These are phyloP conservation scores for Tarenaya hassleriana DNA, from an alignment of 345 rosid species.

Conservation along the genomic window DNA sequence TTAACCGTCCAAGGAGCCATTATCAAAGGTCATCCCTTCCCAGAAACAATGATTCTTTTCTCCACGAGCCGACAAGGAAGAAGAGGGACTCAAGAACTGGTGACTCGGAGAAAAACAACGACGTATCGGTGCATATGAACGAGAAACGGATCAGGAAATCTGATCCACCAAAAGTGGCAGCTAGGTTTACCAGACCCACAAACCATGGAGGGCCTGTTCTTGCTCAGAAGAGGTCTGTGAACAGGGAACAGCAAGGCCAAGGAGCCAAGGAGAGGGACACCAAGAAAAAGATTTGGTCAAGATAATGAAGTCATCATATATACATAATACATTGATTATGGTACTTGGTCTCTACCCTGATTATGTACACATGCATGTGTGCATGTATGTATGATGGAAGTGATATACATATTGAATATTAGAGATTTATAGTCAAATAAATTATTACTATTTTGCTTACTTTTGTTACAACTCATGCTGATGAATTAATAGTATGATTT, in stretches of 20 bases:
- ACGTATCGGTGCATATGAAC: constrained; percentile 25
- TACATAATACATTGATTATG: neutral
- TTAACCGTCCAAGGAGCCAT: no score
- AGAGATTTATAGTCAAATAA: no score
- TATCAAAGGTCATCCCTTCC: constrained; percentile 29
- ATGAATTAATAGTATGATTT: no score
- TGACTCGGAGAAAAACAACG: constrained; percentile 61
- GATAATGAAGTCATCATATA: no score
- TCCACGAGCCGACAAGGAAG: constrained; percentile 38
- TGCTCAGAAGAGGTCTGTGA: constrained; percentile 39
- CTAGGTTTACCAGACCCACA: constrained; percentile 44
- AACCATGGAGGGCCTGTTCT: constrained; percentile 40
- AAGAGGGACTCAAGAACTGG: constrained; percentile 67
- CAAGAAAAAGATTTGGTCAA: constrained; percentile 83
- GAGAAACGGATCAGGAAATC: constrained; percentile 65
- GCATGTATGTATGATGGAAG: no score
- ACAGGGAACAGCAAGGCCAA: constrained; percentile 45
- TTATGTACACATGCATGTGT: no score
- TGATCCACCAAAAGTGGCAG: constrained; percentile 59
- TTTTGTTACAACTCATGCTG: no score
- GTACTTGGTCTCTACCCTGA: no score
- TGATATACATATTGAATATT: no score
- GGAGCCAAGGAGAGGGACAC: constrained; percentile 54
- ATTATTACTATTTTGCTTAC: no score
- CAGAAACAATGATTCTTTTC: constrained; percentile 29